Conservation (phyloP, 192 early-diverging fungal genomes). For the Kappamyces sp. region DNA sequence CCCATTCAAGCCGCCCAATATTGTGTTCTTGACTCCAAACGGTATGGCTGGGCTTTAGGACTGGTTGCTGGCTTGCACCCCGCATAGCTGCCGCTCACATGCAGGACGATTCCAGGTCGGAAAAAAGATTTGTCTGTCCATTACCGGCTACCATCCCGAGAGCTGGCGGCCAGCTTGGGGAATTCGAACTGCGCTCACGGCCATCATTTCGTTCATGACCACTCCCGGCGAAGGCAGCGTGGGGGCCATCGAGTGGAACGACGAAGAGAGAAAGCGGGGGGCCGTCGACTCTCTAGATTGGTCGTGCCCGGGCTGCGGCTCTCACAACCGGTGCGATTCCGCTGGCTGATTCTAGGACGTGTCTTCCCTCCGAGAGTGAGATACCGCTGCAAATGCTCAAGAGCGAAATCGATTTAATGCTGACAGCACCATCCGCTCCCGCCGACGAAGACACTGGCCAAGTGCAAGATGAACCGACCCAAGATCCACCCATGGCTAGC, state of each 20-base stretch:
- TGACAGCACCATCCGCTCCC: too few relatives aligned
- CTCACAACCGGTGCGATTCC: too few relatives aligned
- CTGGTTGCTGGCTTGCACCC: not conserved
- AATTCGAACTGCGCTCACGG: slow-evolving; percentile 82
- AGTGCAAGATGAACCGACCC: too few relatives aligned
- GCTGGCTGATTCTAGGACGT: too few relatives aligned
- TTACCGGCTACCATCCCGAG: slow-evolving; percentile 91
- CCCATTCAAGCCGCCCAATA: slow-evolving; percentile 72
- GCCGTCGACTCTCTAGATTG: too few relatives aligned
- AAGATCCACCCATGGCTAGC: too few relatives aligned
- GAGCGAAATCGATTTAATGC: too few relatives aligned
- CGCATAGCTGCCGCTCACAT: slow-evolving; percentile 19
- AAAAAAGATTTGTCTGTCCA: slow-evolving; percentile 92
- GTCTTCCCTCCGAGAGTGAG: too few relatives aligned
- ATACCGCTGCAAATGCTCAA: too few relatives aligned
- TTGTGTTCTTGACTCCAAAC: slow-evolving; percentile 47
- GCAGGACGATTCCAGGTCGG: slow-evolving; percentile 87
- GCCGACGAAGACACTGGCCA: too few relatives aligned
- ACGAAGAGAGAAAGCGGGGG: too few relatives aligned
- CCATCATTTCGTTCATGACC: slow-evolving; percentile 83
- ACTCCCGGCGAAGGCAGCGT: slow-evolving; percentile 76
- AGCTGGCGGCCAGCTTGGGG: slow-evolving; percentile 97
- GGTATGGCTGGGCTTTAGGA: slow-evolving; percentile 12
- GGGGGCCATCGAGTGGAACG: slow-evolving; percentile 68
- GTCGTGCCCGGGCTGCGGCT: too few relatives aligned